phyloP scores from a whole-genome alignment of 75 land plant genomes.

The Larix kaempferi region DNA sequence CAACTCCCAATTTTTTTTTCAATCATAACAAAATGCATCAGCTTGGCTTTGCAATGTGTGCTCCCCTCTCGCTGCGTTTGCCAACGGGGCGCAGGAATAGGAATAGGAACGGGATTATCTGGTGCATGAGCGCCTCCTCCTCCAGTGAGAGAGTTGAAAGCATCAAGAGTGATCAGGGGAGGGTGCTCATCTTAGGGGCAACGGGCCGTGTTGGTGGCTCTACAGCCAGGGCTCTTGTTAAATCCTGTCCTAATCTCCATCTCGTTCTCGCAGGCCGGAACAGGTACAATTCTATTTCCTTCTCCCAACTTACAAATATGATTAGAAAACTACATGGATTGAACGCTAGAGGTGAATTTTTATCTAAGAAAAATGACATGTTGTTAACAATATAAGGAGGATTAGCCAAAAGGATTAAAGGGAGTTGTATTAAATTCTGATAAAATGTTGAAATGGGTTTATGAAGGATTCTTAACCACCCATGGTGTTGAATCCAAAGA shows the following conservation, averaged over 20 bases:
- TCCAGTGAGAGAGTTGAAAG: neutral
- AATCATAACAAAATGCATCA: too few relatives aligned
- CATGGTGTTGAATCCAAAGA: too few relatives aligned
- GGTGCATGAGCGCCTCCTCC: neutral
- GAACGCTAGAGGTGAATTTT: too few relatives aligned
- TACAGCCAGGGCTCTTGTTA: slow-evolving; percentile 74
- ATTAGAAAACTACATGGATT: too few relatives aligned
- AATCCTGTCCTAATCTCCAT: slow-evolving; percentile 53
- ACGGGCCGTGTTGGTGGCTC: slow-evolving; percentile 91
- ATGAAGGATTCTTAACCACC: too few relatives aligned
- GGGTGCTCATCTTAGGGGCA: slow-evolving; percentile 75
- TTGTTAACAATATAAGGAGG: too few relatives aligned
- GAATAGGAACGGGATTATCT: neutral
- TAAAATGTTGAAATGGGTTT: too few relatives aligned
- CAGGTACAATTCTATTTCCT: slow-evolving; percentile 33
- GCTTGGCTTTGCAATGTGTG: neutral
- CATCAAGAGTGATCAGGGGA: slow-evolving; percentile 6
- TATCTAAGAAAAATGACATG: too few relatives aligned
- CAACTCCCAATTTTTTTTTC: too few relatives aligned
- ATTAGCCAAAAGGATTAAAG: too few relatives aligned
- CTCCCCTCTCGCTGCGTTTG: neutral
- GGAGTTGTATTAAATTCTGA: too few relatives aligned
- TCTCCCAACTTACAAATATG: neutral
- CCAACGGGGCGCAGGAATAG: neutral
- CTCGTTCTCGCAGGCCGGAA: slow-evolving; percentile 77